Evolutionary conservation across 176 grass and related monocot genomes (phyloP), one percentile per base, ranked within the genome.

Genomic region (Phyllostachys edulis): DNA sequence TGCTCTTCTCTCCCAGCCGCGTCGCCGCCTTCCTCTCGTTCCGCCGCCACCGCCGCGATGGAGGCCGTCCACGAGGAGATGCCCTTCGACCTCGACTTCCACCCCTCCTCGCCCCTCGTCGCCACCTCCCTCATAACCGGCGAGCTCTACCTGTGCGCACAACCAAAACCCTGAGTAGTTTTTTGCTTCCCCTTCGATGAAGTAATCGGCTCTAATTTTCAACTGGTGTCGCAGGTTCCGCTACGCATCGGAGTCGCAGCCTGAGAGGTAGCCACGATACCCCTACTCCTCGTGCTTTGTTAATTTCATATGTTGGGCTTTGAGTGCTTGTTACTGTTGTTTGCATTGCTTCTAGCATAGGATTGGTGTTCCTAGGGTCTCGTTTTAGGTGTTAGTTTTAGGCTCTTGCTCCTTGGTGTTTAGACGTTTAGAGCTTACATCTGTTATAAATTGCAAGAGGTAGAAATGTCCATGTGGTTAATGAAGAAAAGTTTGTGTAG

Each of bases 11-110:
- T 6, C 87, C 26, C 50, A 32, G 71, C 63, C 18, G 61, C 16
- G 29, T 39, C 71, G 71, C 59, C 18, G 71, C 61, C 73, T 59
- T 44, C 44, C 45, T 41, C n/a, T 16, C 5, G 32, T 10, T 32
- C 82, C 10, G n/a, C 46, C 16, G 60, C 72, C 76, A 40, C 76
- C 71, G 71, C 88, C 79, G 45, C 65, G 64, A 99, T 96, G 96
- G 93, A 99, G 86, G 91, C 82, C 60, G 85, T 84, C 81, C 86
- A 92, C 59, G 92, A 86, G 61, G 92, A 92, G 69, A 90, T 82
- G 60, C 87, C 92, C 66, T 97, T 99, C 85, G 96, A 99, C 87
- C 83, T 99, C 37, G 84, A 85, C 40, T 99, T 99, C 80, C 93
- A 99, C 76, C 91, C 93, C 71, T 90, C 88, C 13, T 80, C 93